These are phyloP conservation scores for Citropsis articulata DNA, from an alignment of 345 rosid genomes.

Conservation along the genomic window DNA sequence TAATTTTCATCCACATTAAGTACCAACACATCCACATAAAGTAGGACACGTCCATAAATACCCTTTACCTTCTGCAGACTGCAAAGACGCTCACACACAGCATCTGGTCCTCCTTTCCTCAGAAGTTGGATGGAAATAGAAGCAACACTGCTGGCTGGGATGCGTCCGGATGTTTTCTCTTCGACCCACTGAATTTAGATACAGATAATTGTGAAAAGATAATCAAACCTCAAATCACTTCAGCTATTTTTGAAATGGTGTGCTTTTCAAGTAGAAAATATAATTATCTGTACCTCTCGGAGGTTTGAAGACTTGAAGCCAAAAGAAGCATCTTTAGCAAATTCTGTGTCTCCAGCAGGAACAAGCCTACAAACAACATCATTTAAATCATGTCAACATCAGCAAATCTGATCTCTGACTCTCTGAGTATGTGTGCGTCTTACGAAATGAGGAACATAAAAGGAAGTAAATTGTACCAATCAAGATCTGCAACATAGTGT, in stretches of 20 bases:
- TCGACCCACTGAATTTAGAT: conserved; percentile 76
- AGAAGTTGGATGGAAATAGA: conserved; percentile 79
- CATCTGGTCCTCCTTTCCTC: conserved; percentile 91
- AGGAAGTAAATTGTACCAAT: conserved; percentile 40
- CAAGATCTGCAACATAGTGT: conserved; percentile 92
- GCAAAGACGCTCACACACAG: conserved; percentile 77
- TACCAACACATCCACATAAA: not conserved
- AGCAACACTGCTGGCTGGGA: conserved; percentile 62
- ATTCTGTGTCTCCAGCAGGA: conserved; percentile 96
- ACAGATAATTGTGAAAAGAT: conserved; percentile 9
- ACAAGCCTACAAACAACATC: conserved; percentile 51
- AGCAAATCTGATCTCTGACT: not conserved
- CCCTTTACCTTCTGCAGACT: conserved; percentile 63
- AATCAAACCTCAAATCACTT: conserved; percentile 9
- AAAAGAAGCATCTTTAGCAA: conserved; percentile 92
- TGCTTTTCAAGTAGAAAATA: not conserved
- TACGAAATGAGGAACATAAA: not conserved
- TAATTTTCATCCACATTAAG: not conserved
- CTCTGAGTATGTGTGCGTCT: not conserved
- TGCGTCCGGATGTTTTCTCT: conserved; percentile 74
- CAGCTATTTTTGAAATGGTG: not conserved
- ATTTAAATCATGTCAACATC: not conserved
- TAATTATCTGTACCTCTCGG: conserved; percentile 51
- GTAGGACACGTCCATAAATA: not conserved
- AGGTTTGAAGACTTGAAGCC: conserved; percentile 93